Evolutionary conservation across 2,329 filamentous ascomycete genomes (phyloP), one percentile per base, ranked within the genome.

Genomic region (Pseudogymnoascus sp.): DNA sequence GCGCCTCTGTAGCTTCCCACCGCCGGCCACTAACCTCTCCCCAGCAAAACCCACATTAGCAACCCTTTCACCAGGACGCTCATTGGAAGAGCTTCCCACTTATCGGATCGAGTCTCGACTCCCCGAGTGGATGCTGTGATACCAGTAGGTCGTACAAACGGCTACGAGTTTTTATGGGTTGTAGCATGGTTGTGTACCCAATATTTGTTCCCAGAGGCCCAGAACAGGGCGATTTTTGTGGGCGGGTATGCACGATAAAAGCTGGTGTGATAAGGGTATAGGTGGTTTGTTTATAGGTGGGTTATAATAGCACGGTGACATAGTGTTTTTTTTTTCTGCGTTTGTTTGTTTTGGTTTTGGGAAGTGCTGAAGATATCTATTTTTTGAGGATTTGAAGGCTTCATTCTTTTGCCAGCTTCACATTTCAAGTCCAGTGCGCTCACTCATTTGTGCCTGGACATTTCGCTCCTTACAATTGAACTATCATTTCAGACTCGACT

Each of bases 261-360:
- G 10, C 14, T 34, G 50, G 28, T 56, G 50, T 34, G 50, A 56
- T 56, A 56, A 56, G 50, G 50, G 50, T 31, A 56, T 16, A 34
- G 50, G 16, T 56, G 28, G 50, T 56, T 56, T 56, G 50, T 56
- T 56, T 56, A 56, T 34, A 56, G 25, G 50, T 56, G 50, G 50
- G 50, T 56, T 56, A 34, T 56, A 34, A 34, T 56, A 56, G 46
- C 14, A 56, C 46, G n/a, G 8, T 31, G 46, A 56, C 25, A 12
- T 56, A 56, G 21, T 5, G 50, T 1, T 56, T 56, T 56, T 1
- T 56, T 56, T 56, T 56, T 34, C 23, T 34, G 10, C 28, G n/a
- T 31, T 18, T 31, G 46, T 25, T 46, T 31, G 46, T 53, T 53
- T 46, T 16, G 46, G 8, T 53, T 53, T 53, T n/a, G 21, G 21